These are phyloP conservation scores for Nemania sp. DNA, from an alignment of 2,329 filamentous ascomycete genomes.

Conservation along the genomic window DNA sequence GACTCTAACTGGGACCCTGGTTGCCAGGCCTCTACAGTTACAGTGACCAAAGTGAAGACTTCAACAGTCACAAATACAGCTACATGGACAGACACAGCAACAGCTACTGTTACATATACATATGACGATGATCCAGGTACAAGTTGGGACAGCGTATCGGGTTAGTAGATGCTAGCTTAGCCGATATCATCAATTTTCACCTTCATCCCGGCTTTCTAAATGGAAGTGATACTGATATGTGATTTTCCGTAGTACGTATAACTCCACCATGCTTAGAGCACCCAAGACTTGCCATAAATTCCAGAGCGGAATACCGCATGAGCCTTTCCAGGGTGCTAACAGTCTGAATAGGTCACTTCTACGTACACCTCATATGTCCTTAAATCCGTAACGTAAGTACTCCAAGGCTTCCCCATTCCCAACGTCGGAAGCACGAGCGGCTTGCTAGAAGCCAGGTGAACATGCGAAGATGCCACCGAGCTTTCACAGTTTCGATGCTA, in stretches of 20 bases:
- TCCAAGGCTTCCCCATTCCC: no score
- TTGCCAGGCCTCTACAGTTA: constrained; percentile 6
- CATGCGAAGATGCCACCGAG: background rate
- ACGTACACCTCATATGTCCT: constrained; percentile 10
- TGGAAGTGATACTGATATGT: constrained; percentile 18
- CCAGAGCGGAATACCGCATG: no score
- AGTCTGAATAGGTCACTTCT: constrained; percentile 1
- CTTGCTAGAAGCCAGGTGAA: no score
- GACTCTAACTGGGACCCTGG: background rate
- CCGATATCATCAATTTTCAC: constrained; percentile 6
- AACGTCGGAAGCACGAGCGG: no score
- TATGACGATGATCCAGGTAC: background rate
- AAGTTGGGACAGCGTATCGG: constrained; percentile 7
- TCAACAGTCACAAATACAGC: constrained; percentile 1
- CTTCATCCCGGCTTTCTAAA: background rate
- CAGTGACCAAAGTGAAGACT: constrained; percentile 3
- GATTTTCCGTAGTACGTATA: constrained; percentile 22
- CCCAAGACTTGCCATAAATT: no score
- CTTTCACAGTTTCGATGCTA: background rate
- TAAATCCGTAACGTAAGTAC: constrained; percentile 21
- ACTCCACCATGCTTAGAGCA: background rate
- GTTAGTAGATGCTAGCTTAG: constrained; percentile 20
- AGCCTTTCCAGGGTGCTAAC: constrained; percentile 13
- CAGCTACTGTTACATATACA: constrained; percentile 6
- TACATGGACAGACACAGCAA: background rate